Evolutionary conservation across 2,329 filamentous ascomycete species (phyloP), one percentile per base, ranked within the genome.

Genomic region (Neonectria coccinea): DNA sequence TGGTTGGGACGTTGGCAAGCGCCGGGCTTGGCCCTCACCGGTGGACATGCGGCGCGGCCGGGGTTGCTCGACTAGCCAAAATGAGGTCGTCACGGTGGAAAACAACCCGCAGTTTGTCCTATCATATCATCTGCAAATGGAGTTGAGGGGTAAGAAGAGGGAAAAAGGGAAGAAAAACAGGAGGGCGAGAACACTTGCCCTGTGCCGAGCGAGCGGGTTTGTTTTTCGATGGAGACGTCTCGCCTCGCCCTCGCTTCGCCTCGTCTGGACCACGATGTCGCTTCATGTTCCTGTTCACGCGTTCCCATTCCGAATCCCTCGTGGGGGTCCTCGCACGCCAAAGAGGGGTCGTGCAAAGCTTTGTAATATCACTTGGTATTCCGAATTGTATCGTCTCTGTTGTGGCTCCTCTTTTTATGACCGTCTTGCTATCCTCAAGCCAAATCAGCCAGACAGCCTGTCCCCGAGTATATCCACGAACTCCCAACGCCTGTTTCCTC

Each of bases 401-500:
- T 54, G 20, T 48, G 48, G 50, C 48, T 52, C 55, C 53, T 56
- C 48, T 39, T 22, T 36, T 25, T 25, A 51, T 48, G 54, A 52
- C 54, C 44, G n/a, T 39, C 33, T 36, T 52, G 60, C 60, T 33
- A 53, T 56, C 42, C 31, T 25, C 61, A 59, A 63, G 31, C 12
- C 31, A 53, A 29, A 29, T 41, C 44, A 33, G 36, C 39, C 29
- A 39, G 41, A 16, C 18, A 29, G 20, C 44, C 25, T 18, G 39
- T 50, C 44, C 44, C 48, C 45, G 22, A 57, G 57, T 48, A 33
- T 58, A 64, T 59, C 52, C 61, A 36, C 54, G 39, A 58, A 59
- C 61, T 59, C 53, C 61, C 56, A 64, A 64, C 56, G 56, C 56
- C 61, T 56, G 31, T 59, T 55, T 59, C 36, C 36, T 54, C 44